A percentile compares a stretch with the other conserved stretches of the same genome.
phyloP scores from a whole-genome alignment of 768 basidiomycete species.

The Phylloporus rhodoxanthus region DNA sequence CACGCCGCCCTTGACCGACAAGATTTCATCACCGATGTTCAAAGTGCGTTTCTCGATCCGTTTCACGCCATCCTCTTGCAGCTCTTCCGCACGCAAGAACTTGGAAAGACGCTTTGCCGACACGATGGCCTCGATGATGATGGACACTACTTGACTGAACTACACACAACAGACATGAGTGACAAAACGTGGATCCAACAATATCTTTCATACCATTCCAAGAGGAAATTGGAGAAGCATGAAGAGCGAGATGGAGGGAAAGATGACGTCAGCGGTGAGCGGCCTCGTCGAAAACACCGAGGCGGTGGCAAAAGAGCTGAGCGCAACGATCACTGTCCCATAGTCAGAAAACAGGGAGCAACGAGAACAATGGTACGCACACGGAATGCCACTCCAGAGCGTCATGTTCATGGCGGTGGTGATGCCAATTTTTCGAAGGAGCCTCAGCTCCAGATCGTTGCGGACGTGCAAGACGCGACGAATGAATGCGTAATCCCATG shows the following conservation, averaged over 20 bases:
- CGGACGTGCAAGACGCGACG: conserved; percentile 72
- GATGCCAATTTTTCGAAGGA: conserved; percentile 80
- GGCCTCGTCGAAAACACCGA: conserved; percentile 56
- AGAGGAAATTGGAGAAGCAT: conserved; percentile 84
- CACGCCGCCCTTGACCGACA: conserved; percentile 69
- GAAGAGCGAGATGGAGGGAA: conserved; percentile 91
- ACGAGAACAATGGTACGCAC: conserved; percentile 22
- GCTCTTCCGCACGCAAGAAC: conserved; percentile 74
- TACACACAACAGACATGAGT: conserved; percentile 21
- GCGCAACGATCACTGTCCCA: conserved; percentile 58
- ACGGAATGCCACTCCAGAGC: conserved; percentile 64
- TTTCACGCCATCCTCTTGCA: conserved; percentile 72
- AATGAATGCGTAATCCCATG: conserved; percentile 91
- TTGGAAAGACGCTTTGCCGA: conserved; percentile 71
- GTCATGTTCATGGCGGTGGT: conserved; percentile 57
- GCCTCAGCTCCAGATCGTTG: conserved; percentile 75
- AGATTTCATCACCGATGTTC: conserved; percentile 57
- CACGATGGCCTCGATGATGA: conserved; percentile 81
- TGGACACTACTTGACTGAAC: conserved; percentile 70
- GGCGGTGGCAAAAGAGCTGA: conserved; percentile 76
- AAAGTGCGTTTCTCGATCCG: conserved; percentile 40
- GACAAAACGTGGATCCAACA: not conserved
- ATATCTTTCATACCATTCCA: conserved; percentile 52
- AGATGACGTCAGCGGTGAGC: conserved; percentile 85
- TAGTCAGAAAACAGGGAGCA: not conserved